These are phyloP conservation scores for Sporisorium iseilematis-ciliati DNA, from an alignment of 1,284 basidiomycete species.

Conservation along the genomic window DNA sequence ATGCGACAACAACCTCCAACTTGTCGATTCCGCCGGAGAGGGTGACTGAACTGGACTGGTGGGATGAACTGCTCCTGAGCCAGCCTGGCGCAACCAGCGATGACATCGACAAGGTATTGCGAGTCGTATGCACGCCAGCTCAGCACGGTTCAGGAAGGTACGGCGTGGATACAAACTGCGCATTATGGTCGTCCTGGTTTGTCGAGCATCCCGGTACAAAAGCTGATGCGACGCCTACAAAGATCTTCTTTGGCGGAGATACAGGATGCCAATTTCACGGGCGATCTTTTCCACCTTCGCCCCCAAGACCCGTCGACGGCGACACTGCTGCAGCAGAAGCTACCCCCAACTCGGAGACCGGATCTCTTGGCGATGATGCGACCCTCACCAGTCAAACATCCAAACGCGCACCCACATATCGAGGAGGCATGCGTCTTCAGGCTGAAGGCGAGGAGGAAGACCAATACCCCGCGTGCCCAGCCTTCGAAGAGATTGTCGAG, in stretches of 20 bases:
- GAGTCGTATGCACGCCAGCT: slow-evolving; percentile 62
- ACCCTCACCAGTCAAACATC: neutral
- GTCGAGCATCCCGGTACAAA: slow-evolving; percentile 35
- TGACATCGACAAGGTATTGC: slow-evolving; percentile 9
- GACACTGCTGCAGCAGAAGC: neutral
- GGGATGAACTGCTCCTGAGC: slow-evolving; percentile 55
- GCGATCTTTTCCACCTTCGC: slow-evolving; percentile 35
- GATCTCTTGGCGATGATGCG: slow-evolving; percentile 11
- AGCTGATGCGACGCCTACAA: neutral
- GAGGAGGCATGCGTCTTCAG: slow-evolving; percentile 25
- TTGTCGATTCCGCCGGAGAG: slow-evolving; percentile 50
- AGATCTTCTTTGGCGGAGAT: slow-evolving; percentile 65
- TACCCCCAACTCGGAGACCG: slow-evolving; percentile 15
- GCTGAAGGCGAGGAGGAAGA: slow-evolving; percentile 5
- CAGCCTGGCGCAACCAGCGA: neutral
- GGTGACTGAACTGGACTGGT: slow-evolving; percentile 66
- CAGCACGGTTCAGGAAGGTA: slow-evolving; percentile 66
- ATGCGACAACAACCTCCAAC: slow-evolving; percentile 25
- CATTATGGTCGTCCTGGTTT: slow-evolving; percentile 64
- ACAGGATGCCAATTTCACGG: slow-evolving; percentile 65
- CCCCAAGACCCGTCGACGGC: slow-evolving; percentile 18
- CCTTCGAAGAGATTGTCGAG: slow-evolving; percentile 55
- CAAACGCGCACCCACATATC: slow-evolving; percentile 21
- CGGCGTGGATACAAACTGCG: slow-evolving; percentile 52
- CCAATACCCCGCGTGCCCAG: slow-evolving; percentile 59